Conservation (phyloP, 768 basidiomycete species). For the Tylopilus subfusipes region DNA sequence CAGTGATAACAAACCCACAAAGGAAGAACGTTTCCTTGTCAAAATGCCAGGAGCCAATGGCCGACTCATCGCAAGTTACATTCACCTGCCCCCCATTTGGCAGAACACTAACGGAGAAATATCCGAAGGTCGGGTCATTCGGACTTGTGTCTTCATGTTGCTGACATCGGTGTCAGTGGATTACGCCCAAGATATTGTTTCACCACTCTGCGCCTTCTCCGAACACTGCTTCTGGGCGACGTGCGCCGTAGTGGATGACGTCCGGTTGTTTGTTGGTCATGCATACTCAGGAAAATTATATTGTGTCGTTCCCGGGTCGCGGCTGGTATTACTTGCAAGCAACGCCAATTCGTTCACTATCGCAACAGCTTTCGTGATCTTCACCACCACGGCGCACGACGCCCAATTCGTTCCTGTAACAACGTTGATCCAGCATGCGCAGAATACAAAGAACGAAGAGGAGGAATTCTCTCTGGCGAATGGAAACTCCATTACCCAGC, state of each 20-base stretch:
- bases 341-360: conserved; percentile 72
- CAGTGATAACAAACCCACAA: not conserved
- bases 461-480: conserved; percentile 25
- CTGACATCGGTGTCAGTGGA: conserved; percentile 17
- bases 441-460: not conserved
- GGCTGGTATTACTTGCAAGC: conserved; percentile 38
- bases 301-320: conserved; percentile 35
- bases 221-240: conserved; percentile 56
- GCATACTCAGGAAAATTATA: conserved; percentile 64
- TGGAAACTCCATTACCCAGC: conserved; percentile 13
- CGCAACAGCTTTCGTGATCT: conserved; percentile 76
- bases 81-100: conserved; percentile 30
- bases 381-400: conserved; percentile 79
- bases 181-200: conserved; percentile 15
- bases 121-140: conserved; percentile 37
- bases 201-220: conserved; percentile 42
- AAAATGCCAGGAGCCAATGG: conserved; percentile 42
- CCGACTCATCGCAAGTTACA: conserved; percentile 38
- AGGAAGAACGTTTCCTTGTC: conserved; percentile 6
- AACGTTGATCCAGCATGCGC: conserved; percentile 9
- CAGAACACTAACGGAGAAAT: conserved; percentile 50
- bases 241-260: conserved; percentile 18
- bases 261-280: conserved; percentile 56
- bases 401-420: conserved; percentile 61
- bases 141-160: not conserved